These are phyloP conservation scores for Starmerella etchellsii DNA, from an alignment of 805 yeast genomes.

Conservation along the genomic window DNA sequence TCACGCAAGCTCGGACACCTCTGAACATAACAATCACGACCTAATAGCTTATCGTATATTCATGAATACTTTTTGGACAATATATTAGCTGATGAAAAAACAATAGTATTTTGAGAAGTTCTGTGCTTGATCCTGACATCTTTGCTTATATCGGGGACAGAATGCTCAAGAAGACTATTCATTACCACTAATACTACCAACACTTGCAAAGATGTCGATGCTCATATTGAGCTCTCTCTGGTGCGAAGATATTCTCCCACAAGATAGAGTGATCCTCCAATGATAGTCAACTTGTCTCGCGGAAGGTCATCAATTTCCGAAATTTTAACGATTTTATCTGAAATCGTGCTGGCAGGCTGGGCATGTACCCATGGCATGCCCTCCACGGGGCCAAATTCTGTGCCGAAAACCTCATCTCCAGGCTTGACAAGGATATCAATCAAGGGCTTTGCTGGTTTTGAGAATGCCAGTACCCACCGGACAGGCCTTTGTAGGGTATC, in stretches of 20 bases:
- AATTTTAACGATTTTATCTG: not conserved
- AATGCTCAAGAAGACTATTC: no score
- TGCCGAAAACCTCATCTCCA: slow-evolving; percentile 47
- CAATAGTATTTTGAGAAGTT: no score
- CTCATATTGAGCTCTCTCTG: no score
- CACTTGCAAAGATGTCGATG: no score
- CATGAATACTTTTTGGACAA: no score
- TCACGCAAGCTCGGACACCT: not conserved
- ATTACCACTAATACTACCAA: no score
- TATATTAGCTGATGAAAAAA: no score
- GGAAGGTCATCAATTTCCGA: slow-evolving; percentile 13
- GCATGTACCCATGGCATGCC: slow-evolving; percentile 90
- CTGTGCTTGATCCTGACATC: no score
- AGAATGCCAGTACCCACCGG: slow-evolving; percentile 59
- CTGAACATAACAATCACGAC: not conserved
- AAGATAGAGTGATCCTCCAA: slow-evolving; percentile 62
- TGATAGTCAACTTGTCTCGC: slow-evolving; percentile 28
- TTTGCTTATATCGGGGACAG: no score
- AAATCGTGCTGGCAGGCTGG: slow-evolving; percentile 29
- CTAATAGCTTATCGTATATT: not conserved
- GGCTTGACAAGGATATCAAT: slow-evolving; percentile 37
- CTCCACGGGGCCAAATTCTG: slow-evolving; percentile 56
- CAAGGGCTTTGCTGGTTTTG: slow-evolving; percentile 48
- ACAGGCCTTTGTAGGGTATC: slow-evolving; percentile 26
- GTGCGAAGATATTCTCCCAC: slow-evolving; percentile 35